A percentile compares a stretch with the other conserved stretches of the same genome.
phyloP scores from a whole-genome alignment of 352 stramenopile genomes.

The Globisporangium paroecandrum region DNA sequence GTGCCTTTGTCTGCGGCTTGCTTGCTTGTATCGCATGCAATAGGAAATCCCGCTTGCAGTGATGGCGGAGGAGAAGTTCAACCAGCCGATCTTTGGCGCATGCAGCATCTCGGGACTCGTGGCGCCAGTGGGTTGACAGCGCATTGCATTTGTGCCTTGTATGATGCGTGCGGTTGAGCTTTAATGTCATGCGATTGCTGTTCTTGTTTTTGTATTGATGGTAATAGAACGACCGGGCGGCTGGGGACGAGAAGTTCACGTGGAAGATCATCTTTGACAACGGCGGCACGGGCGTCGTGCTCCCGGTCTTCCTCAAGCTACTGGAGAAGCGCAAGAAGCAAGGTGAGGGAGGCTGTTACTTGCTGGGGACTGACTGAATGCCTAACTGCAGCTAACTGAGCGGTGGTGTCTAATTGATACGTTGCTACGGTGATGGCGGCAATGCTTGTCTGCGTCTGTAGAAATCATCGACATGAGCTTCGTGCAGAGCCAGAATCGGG shows the following conservation, averaged over 20 bases:
- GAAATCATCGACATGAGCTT: constrained; percentile 70
- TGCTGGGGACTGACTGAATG: no score
- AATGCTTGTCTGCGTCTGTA: constrained; percentile 10
- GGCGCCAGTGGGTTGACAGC: constrained; percentile 29
- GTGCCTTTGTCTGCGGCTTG: background rate
- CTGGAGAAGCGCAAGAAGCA: constrained; percentile 81
- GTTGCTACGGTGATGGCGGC: background rate
- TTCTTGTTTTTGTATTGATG: background rate
- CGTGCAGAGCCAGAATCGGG: constrained; percentile 77
- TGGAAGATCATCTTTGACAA: constrained; percentile 88
- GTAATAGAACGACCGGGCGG: constrained; percentile 4
- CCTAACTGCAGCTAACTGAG: background rate
- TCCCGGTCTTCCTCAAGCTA: constrained; percentile 78
- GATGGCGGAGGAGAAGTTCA: constrained; percentile 89
- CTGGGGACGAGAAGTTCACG: constrained; percentile 27
- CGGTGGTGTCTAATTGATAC: background rate
- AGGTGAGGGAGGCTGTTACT: constrained; percentile 20
- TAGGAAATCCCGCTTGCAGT: constrained; percentile 73
- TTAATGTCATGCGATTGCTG: background rate
- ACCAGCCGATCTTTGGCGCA: constrained; percentile 87
- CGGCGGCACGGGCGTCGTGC: constrained; percentile 74
- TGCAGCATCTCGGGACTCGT: constrained; percentile 84
- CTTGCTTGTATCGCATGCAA: no score
- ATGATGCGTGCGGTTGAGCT: background rate
- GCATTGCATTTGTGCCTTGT: background rate